A percentile compares a stretch with the other conserved stretches of the same genome.
phyloP scores from a whole-genome alignment of 495 filamentous ascomycete species.

The Podospora tetraspora region DNA sequence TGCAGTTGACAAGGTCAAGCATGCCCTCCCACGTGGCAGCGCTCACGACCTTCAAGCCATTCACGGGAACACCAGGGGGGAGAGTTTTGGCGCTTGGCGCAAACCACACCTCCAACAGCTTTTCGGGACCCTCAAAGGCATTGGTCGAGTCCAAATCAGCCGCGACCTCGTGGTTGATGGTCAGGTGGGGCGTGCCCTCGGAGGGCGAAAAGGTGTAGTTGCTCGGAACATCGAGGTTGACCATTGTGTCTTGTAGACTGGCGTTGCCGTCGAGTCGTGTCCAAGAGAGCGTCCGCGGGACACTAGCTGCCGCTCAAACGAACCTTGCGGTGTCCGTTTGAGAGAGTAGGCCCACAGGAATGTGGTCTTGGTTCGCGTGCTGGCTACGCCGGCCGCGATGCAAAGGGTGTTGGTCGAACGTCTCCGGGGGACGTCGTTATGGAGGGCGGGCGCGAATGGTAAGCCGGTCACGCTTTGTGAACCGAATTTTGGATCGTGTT shows the following conservation, averaged over 20 bases:
- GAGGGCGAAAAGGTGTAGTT: conserved; percentile 77
- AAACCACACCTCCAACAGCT: conserved; percentile 99
- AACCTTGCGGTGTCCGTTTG: conserved; percentile 82
- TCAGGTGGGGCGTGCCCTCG: conserved; percentile 75
- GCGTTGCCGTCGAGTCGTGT: conserved; percentile 18
- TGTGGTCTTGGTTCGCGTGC: conserved; percentile 43
- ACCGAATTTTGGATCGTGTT: conserved; percentile 75
- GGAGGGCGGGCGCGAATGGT: conserved; percentile 79
- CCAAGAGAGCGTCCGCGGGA: conserved; percentile 47
- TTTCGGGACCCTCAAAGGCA: conserved; percentile 98
- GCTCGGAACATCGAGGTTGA: conserved; percentile 70
- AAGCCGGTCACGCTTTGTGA: conserved; percentile 71
- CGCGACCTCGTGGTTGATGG: conserved; percentile 94
- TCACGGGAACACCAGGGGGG: conserved; percentile 60
- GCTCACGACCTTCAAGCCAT: conserved; percentile 81
- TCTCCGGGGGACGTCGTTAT: conserved; percentile 72
- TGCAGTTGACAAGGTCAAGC: conserved; percentile 97
- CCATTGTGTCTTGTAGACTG: conserved; percentile 50
- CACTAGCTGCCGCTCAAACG: conserved; percentile 80
- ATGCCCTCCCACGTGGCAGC: conserved; percentile 89
- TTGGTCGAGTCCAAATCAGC: conserved; percentile 92
- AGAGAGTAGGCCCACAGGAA: conserved; percentile 93
- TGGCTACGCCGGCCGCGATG: conserved; percentile 55
- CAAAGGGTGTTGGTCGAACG: conserved; percentile 39
- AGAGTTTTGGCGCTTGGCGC: conserved; percentile 70